Base-by-base conservation (phyloP, 2,329 filamentous ascomycete species). In the Trichoderma guizhouense region DNA sequence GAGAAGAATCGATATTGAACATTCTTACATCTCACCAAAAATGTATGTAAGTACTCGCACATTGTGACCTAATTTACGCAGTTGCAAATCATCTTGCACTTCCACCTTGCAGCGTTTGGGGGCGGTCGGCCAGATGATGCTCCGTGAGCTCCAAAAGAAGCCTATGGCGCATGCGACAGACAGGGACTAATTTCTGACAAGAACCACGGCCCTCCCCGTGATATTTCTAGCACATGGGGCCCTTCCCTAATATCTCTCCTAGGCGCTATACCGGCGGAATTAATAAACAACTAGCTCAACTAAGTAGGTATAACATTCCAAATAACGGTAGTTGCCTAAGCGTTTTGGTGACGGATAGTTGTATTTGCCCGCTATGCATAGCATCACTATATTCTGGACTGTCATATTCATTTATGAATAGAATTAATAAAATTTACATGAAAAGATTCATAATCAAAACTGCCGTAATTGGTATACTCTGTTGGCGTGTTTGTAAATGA, bases 151-250 rank as follows among this genome's bases (percentile, higher is more conserved):
- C 62, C 39, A 7, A 30, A 32, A 34, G 18, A 28, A 63, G 36
- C 9, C 12, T 12, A n/a, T 24, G 18, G 39, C 5, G 43, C 36
- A 68, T 60, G 65, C 65, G 47, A 58, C 34, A 51, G 36, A 51
- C 53, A 47, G 26, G 36, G 55, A 34, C 66, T 69, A 69, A 61
- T 34, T 69, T 47, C 66, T 69, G 55, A 69, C 66, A 61, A 32
- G 21, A 30, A 68, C 7, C 24, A 3, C 3, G 11, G 21, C 8
- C 24, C 26, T 36, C 43, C 43, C 26, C 24, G 21, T n/a, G 47
- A 26, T 28, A 15, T 43, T 67, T 67, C 32, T 58, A 18, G 9
- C 15, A 34, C 24, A 32, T 9, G 8, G 7, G 18, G 18, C 9
- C 36, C 9, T 18, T 26, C 18, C 51, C 18, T 32, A 39, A 28